Evolutionary conservation across 371 early-diverging fungal genomes (phyloP), one percentile per base, ranked within the genome.

Genomic region (Rhizomucor pusillus): DNA sequence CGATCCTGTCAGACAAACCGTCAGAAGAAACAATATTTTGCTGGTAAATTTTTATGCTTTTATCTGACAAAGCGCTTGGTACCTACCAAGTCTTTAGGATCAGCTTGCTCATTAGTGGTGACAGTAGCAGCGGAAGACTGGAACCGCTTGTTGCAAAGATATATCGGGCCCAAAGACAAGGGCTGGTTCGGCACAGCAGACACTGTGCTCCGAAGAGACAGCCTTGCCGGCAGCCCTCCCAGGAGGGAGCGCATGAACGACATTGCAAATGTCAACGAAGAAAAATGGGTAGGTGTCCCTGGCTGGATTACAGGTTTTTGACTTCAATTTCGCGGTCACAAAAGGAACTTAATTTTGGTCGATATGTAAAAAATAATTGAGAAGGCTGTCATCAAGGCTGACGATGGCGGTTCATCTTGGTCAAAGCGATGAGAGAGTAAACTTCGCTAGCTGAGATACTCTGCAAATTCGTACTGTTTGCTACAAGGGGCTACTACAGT

Each of bases 201-300:
- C 23, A 60, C 69, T 29, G 60, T 60, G 48, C 62, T 62, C n/a
- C 61, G 57, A 18, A 69, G 66, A 36, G 63, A 50, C 12, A 57
- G 63, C 67, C 62, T 72, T 46, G 65, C 66, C 34, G 75, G 68
- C 55, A 70, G 58, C 36, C 66, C 74, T 56, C 77, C 77, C 54
- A 73, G 61, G 37, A 77, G 65, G 57, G 71, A 68, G 51, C 73
- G 71, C 52, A 71, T 67, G 59, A 77, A 73, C 47, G 69, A 67
- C 77, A 77, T 77, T 50, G 53, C 60, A 14, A 37, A 46, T 9
- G 51, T 50, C n/a, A 35, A 50, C 36, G 40, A 20, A 50, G 37
- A 48, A 48, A 33, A 48, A 0, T 25, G 47, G 47, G n/a, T n/a
- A n/a, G n/a, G n/a, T n/a, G n/a, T n/a, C n/a, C n/a, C n/a, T n/a